A percentile compares a stretch with the other conserved stretches of the same genome.
Evolutionary conservation across 1,139 yeast genomes (phyloP).

Genomic region (Yamadazyma songkhlaensis): DNA sequence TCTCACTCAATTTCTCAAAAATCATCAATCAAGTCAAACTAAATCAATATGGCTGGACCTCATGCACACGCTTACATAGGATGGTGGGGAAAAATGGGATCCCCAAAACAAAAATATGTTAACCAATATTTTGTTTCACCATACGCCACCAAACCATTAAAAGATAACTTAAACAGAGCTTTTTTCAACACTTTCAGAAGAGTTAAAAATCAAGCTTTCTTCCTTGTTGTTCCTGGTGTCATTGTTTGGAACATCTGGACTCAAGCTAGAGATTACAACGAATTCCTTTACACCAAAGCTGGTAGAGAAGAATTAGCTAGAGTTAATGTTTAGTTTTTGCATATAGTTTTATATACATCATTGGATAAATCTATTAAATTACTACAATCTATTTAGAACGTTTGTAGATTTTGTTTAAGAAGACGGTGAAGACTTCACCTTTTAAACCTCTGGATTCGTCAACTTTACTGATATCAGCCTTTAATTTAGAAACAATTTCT

Average conservation of each 20-base stretch:
- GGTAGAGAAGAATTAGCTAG: slow-evolving; percentile 92
- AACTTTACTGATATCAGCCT: slow-evolving; percentile 57
- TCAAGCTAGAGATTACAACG: slow-evolving; percentile 86
- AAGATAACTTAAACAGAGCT: slow-evolving; percentile 82
- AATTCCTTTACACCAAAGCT: slow-evolving; percentile 93
- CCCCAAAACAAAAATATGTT: slow-evolving; percentile 85
- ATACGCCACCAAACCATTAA: slow-evolving; percentile 88
- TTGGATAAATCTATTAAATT: slow-evolving; percentile 1
- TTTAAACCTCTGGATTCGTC: slow-evolving; percentile 95
- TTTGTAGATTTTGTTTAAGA: slow-evolving; percentile 89
- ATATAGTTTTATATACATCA: slow-evolving; percentile 4
- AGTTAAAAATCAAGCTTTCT: slow-evolving; percentile 81
- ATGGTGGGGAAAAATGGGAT: slow-evolving; percentile 93
- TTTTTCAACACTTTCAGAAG: slow-evolving; percentile 95
- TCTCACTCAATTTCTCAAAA: slow-evolving; percentile 6
- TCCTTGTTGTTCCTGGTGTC: slow-evolving; percentile 72
- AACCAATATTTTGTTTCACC: slow-evolving; percentile 90
- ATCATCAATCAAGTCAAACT: slow-evolving; percentile 1
- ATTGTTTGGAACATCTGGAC: slow-evolving; percentile 88
- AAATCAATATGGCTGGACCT: slow-evolving; percentile 57
- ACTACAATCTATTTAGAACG: slow-evolving; percentile 62
- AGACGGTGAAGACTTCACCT: slow-evolving; percentile 75
- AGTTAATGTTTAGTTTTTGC: slow-evolving; percentile 55
- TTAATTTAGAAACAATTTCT: slow-evolving; percentile 61
- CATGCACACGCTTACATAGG: slow-evolving; percentile 73